Evolutionary conservation across 257 asterid genomes (phyloP), one percentile per base, ranked within the genome.

Genomic region (Jasminum sambac): DNA sequence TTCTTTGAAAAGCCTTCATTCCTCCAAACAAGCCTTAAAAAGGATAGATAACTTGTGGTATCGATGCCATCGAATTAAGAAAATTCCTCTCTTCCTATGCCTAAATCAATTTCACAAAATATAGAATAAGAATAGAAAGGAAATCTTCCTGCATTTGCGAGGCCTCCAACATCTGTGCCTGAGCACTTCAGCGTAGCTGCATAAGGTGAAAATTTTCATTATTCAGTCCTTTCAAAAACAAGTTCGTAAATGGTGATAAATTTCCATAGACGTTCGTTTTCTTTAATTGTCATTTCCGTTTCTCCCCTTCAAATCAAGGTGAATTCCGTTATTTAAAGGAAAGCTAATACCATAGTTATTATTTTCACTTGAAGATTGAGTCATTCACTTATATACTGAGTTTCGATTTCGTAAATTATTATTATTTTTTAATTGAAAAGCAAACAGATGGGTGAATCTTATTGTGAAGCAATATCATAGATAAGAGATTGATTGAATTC

Each of bases 131-230:
- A 55, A 2, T 19, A 23, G 11, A 55, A 55, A 55, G 16, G 36
- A 55, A 55, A 21, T 55, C 30, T 10, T 55, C 11, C 36, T 61
- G 38, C 46, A 52, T 26, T 62, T 52, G 17, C 14, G 60, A 43
- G 12, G 13, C 66, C 39, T 50, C 19, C 37, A 2, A 12, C 19
- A 10, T 14, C 38, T 10, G 57, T 58, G 43, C 48, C 39, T 66
- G 68, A 62, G 67, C 71, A 71, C 52, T 74, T 66, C 77, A 70
- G 57, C 36, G 11, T 21, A 21, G 10, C 6, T 3, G 61, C 26
- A 55, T 11, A 55, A 55, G 34, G 62, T 19, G 62, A 55, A 21
- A 55, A 55, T 55, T 55, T 55, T 55, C 61, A 9, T 55, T 23
- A 13, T 55, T 23, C 11, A 52, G 6, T 52, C 26, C 11, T 52